Evolutionary conservation across 192 early-diverging fungal genomes (phyloP), one percentile per base, ranked within the genome.

Genomic region (Dissophora globulifera): DNA sequence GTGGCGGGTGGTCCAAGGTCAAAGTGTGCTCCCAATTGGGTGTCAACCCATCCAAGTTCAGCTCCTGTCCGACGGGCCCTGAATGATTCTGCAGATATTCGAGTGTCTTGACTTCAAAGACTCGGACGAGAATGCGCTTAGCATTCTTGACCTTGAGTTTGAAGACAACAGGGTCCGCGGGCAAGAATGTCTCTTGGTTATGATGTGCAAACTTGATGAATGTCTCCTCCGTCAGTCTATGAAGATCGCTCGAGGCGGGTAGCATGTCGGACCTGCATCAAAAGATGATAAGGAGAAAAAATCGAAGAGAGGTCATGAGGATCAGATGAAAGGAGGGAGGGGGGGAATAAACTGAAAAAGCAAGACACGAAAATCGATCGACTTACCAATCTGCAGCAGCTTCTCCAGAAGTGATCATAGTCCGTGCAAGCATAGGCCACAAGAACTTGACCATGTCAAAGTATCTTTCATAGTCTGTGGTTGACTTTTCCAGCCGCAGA

Each of bases 1-100:
- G n/a, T n/a, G 68, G 33, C 5, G 67, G 65, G 32, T 72, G 41
- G 2, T 66, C 58, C 13, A 69, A 15, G 9, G 42, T 64, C 1
- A 80, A 20, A 30, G 62, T 33, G 22, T 64, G 52, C 15, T 85
- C 84, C 78, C 78, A 83, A 33, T 78, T 74, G 8, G 84, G 80
- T 19, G 62, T 80, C 46, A 85, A 46, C 11, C 84, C 82, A 64
- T 83, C 82, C 27, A 85, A 48, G 27, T 67, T 75, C 56, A 65
- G 62, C 30, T 9, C 27, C 45, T 58, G 47, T 10, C 41, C 69
- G 10, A 45, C 43, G 25, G 51, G 42, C 25, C 45, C 66, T 3
- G 50, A 38, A 11, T 64, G 48, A 20, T 76, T 45, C 8, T 41
- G 67, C 9, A 78, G 78, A 43, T 85, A 85, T 40, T 80, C 79